Conservation (phyloP, 1,284 basidiomycete genomes). For the Jaminaea rosea region DNA sequence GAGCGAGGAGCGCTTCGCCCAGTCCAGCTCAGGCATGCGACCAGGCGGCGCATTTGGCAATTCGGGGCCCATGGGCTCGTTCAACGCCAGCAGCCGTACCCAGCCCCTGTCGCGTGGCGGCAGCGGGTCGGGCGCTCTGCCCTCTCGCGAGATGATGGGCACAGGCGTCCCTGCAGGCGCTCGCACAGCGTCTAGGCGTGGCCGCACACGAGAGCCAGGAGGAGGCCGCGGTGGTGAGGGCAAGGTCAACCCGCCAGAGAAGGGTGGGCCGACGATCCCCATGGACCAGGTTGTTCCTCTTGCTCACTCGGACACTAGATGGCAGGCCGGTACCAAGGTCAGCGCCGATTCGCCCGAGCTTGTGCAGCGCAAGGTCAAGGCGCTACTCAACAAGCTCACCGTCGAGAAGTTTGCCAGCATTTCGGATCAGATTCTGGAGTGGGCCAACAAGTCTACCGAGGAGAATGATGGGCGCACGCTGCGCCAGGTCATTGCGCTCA, state of each 20-base stretch:
- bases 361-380: constrained; percentile 88
- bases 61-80: constrained; percentile 36
- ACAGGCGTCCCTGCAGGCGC: constrained; percentile 40
- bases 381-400: constrained; percentile 87
- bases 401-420: constrained; percentile 95
- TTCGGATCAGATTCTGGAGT: constrained; percentile 79
- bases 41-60: constrained; percentile 23
- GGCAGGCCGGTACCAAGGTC: constrained; percentile 50
- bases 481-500: constrained; percentile 87
- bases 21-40: constrained; percentile 20
- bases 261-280: constrained; percentile 50
- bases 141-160: constrained; percentile 46
- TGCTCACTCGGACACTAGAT: constrained; percentile 69
- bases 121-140: constrained; percentile 39
- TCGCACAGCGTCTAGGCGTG: constrained; percentile 40
- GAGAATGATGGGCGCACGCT: constrained; percentile 89
- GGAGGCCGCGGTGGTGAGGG: constrained; percentile 15
- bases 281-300: constrained; percentile 60
- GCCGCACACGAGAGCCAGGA: constrained; percentile 33
- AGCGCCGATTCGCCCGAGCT: constrained; percentile 63
- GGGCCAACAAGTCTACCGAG: constrained; percentile 85
- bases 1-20: constrained; percentile 46
- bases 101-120: constrained; percentile 41
- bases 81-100: constrained; percentile 36
- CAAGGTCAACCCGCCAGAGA: constrained; percentile 45